Evolutionary conservation across 805 yeast species (phyloP).

Genomic region (Suhomyces prunicola): DNA sequence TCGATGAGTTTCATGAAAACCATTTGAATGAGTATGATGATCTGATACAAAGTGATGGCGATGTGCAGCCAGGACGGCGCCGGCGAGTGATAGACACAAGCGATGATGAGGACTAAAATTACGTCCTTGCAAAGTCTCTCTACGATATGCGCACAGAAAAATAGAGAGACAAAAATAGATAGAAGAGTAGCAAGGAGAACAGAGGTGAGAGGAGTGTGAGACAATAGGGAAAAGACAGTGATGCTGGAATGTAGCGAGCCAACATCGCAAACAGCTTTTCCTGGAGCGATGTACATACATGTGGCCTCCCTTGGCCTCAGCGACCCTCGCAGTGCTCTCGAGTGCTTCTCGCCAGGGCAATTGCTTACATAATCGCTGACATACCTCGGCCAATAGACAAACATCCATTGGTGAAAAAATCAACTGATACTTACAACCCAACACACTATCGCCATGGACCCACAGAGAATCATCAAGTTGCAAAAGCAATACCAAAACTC

Average conservation of each 20-base stretch:
- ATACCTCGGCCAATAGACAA: slow-evolving; percentile 9
- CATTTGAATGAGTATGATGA: slow-evolving; percentile 9
- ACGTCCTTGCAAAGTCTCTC: not conserved
- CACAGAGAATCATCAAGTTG: slow-evolving; percentile 45
- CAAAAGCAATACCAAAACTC: slow-evolving; percentile 45
- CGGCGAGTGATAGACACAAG: slow-evolving; percentile 7
- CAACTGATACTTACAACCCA: slow-evolving; percentile 7
- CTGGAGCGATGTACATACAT: too few species aligned
- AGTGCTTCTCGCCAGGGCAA: too few species aligned
- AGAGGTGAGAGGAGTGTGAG: not conserved
- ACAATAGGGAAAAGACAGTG: not conserved
- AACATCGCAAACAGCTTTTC: too few species aligned
- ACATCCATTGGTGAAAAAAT: slow-evolving; percentile 8
- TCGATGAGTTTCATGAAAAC: slow-evolving; percentile 22
- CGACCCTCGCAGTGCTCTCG: too few species aligned
- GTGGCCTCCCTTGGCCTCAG: too few species aligned
- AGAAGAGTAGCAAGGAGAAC: not conserved
- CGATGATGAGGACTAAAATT: slow-evolving; percentile 16
- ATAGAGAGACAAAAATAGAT: not conserved
- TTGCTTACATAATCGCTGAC: not conserved
- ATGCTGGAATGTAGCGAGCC: not conserved
- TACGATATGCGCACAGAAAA: not conserved
- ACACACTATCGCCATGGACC: slow-evolving; percentile 30
- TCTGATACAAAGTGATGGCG: not conserved
- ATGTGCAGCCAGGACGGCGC: not conserved